phyloP scores from a whole-genome alignment of 495 filamentous ascomycete genomes.

The Copromyces sp. region DNA sequence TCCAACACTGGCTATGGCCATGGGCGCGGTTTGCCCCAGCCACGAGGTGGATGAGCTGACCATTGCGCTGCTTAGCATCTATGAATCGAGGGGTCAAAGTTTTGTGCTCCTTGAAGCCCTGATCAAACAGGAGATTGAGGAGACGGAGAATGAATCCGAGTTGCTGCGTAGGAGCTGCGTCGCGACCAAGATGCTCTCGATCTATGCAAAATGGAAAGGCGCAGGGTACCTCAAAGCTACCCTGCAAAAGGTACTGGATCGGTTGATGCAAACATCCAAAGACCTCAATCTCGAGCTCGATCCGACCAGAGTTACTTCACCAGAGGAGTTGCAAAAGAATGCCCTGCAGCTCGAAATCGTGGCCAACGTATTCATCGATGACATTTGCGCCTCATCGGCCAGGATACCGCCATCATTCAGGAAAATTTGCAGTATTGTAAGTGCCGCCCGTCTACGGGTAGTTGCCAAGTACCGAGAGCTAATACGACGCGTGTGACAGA shows the following conservation, averaged over 20 bases:
- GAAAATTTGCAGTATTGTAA: slow-evolving; percentile 52
- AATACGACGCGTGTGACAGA: slow-evolving; percentile 22
- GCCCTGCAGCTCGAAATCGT: slow-evolving; percentile 49
- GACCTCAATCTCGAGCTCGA: slow-evolving; percentile 57
- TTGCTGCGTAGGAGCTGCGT: slow-evolving; percentile 53
- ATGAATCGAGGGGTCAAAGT: slow-evolving; percentile 49
- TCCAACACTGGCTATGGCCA: slow-evolving; percentile 47
- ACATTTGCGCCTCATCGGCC: slow-evolving; percentile 48
- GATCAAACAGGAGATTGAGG: slow-evolving; percentile 55
- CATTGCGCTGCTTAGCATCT: slow-evolving; percentile 55
- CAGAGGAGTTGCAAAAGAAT: slow-evolving; percentile 51
- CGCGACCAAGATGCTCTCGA: slow-evolving; percentile 57
- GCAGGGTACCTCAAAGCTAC: slow-evolving; percentile 50
- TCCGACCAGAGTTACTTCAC: slow-evolving; percentile 43
- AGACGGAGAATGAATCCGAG: slow-evolving; percentile 58
- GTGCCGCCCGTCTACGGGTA: slow-evolving; percentile 5
- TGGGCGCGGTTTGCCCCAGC: slow-evolving; percentile 53
- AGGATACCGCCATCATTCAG: slow-evolving; percentile 53
- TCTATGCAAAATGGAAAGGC: slow-evolving; percentile 61
- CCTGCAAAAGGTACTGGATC: slow-evolving; percentile 50
- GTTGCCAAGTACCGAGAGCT: not conserved
- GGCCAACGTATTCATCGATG: slow-evolving; percentile 55
- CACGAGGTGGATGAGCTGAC: slow-evolving; percentile 56
- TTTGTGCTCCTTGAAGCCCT: slow-evolving; percentile 52
- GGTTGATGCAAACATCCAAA: slow-evolving; percentile 48